Evolutionary conservation across 108 stramenopile species (phyloP).

Genomic region (Nitzschia sp.): DNA sequence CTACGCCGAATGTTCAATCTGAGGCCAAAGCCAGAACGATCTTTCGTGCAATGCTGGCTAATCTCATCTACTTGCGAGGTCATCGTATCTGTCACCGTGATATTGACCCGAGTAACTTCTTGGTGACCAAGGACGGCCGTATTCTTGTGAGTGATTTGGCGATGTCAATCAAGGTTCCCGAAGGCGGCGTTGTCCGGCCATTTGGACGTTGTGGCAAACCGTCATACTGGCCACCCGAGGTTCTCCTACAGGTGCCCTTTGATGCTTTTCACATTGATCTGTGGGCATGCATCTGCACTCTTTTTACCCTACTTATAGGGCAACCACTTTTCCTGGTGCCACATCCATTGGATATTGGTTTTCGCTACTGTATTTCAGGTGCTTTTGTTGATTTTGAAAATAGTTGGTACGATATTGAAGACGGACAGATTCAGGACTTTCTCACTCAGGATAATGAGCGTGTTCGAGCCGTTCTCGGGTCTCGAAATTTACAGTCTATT

Average conservation of each 20-base stretch:
- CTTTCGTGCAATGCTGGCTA: not conserved
- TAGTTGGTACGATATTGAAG: too few relatives aligned
- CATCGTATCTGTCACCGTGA: constrained; percentile 56
- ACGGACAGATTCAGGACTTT: too few relatives aligned
- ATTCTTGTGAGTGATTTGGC: not conserved
- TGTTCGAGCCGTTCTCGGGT: too few relatives aligned
- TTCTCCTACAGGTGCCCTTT: not conserved
- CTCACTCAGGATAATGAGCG: too few relatives aligned
- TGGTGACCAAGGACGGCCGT: constrained; percentile 32
- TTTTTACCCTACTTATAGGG: constrained; percentile 70
- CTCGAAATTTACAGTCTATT: too few relatives aligned
- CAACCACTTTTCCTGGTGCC: constrained; percentile 17
- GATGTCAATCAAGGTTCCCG: not conserved
- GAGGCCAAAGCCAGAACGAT: not conserved
- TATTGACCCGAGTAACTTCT: constrained; percentile 58
- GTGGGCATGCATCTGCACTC: constrained; percentile 68
- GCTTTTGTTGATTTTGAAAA: too few relatives aligned
- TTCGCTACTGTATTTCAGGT: not conserved
- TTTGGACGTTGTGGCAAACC: not conserved
- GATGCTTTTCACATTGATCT: not conserved
- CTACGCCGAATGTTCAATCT: not conserved
- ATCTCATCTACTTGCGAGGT: not conserved
- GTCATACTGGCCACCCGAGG: not conserved
- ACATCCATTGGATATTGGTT: constrained; percentile 7
- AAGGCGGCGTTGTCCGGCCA: not conserved